Evolutionary conservation across 2,329 filamentous ascomycete genomes (phyloP).

Genomic region (Blumeria graminis): DNA sequence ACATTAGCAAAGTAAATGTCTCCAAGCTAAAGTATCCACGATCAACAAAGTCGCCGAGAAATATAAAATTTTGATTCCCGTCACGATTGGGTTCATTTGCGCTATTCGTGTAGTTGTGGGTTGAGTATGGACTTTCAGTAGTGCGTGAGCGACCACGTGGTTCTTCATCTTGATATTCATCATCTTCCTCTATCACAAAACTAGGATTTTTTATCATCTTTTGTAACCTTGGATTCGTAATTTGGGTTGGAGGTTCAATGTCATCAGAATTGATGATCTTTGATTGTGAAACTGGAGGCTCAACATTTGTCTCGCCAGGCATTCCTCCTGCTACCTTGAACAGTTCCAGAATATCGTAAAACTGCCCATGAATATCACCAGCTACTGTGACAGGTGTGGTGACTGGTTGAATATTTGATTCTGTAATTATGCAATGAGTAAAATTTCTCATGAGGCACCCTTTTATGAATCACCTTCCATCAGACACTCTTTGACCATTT

Average conservation of each 20-base stretch:
- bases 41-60: slow-evolving; percentile 51
- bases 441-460: slow-evolving; percentile 8
- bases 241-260: slow-evolving; percentile 72
- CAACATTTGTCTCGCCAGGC: slow-evolving; percentile 56
- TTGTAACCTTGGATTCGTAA: slow-evolving; percentile 66
- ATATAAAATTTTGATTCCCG: slow-evolving; percentile 45
- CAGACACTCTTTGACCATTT: slow-evolving; percentile 94
- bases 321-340: slow-evolving; percentile 93
- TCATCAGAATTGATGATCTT: slow-evolving; percentile 72
- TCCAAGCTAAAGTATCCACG: slow-evolving; percentile 52
- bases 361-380: slow-evolving; percentile 95
- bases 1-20: slow-evolving; percentile 48
- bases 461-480: slow-evolving; percentile 57
- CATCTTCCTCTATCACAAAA: slow-evolving; percentile 23
- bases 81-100: slow-evolving; percentile 21
- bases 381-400: slow-evolving; percentile 90
- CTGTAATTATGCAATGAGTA: slow-evolving; percentile 22
- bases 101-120: slow-evolving; percentile 17
- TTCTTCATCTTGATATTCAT: slow-evolving; percentile 21
- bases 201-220: slow-evolving; percentile 52
- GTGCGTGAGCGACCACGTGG: slow-evolving; percentile 22
- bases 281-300: slow-evolving; percentile 42
- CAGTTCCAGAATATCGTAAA: slow-evolving; percentile 90
- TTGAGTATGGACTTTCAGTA: slow-evolving; percentile 19
- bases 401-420: slow-evolving; percentile 98